Evolutionary conservation across 208 protist species (phyloP), one percentile per base, ranked within the genome.

Genomic region (Crithidia fasciculata): DNA sequence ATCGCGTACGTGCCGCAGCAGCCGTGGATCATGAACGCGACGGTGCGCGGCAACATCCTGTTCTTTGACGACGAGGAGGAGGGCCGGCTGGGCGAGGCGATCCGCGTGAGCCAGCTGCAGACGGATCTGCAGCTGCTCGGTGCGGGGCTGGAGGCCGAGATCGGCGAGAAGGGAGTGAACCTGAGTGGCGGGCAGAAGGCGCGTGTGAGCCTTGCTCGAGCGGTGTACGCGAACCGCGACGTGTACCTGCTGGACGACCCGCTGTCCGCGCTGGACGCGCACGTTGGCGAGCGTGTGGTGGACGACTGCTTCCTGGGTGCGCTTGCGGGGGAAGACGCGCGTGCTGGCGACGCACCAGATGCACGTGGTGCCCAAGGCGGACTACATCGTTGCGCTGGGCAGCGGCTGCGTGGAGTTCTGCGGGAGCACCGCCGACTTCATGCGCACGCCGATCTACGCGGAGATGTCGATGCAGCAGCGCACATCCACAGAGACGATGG

Each of bases 261-360:
- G 19, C 88, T 98, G 12, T 87, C 81, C 15, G 94, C 96, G 8
- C 91, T 99, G 19, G 97, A 99, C 78, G 91, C 85, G n/a, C 82
- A 96, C 53, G 93, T 98, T 2, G 84, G 82, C 13, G 68, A 83
- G 45, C 75, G 76, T 10, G 76, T 96, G 4, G 64, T 95, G 70
- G 61, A 54, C 16, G 78, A 89, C 58, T 72, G 76, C 52, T 44
- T 92, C 16, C 43, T 69, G 28, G 56, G 91, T 16, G 16, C 64
- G 10, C 73, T 99, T 19, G 65, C 64, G 12, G 58, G 58, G 68
- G 39, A 96, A 88, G 60, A 97, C 93, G 5, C 77, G 89, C 9
- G 58, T 99, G 2, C 72, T 98, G 1, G 90, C 96, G 15, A 98
- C 96, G 12, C 96, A 98, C 83, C 89, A 97, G 66, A 41, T 98